Evolutionary conservation across 805 yeast species (phyloP).

Genomic region (Ogataea saltuana): DNA sequence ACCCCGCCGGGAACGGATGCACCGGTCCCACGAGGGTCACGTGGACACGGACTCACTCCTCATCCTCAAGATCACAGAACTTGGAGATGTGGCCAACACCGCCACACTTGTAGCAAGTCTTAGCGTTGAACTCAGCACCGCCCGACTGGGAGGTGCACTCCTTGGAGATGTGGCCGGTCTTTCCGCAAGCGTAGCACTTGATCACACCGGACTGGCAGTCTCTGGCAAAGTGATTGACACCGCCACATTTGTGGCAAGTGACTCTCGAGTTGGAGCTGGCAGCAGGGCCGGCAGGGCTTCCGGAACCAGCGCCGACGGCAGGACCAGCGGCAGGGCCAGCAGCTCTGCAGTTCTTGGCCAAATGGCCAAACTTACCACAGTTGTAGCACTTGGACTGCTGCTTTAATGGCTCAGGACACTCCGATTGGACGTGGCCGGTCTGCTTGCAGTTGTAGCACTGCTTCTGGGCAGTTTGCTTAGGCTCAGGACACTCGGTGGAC

Average conservation of each 20-base stretch:
- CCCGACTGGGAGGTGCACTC: conserved; percentile 67
- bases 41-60: conserved; percentile 3
- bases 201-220: conserved; percentile 70
- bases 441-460: conserved; percentile 94
- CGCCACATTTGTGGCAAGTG: conserved; percentile 88
- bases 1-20: too few species aligned
- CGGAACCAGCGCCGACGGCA: conserved; percentile 11
- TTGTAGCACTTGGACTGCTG: conserved; percentile 73
- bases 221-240: conserved; percentile 90
- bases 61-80: conserved; percentile 50
- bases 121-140: conserved; percentile 46
- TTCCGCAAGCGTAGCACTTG: conserved; percentile 92
- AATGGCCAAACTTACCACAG: conserved; percentile 78
- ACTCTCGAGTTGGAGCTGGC: conserved; percentile 41
- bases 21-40: not conserved
- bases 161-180: conserved; percentile 83
- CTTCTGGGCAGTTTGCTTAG: conserved; percentile 80
- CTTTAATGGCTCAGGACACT: conserved; percentile 66
- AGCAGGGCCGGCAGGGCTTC: conserved; percentile 9
- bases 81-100: conserved; percentile 85
- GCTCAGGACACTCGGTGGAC: conserved; percentile 84
- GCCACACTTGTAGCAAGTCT: conserved; percentile 74
- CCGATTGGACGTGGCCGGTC: conserved; percentile 84
- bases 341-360: conserved; percentile 67
- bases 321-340: conserved; percentile 27